These are phyloP conservation scores for Malus sieversii DNA, from an alignment of 306 rosid species.

Conservation along the genomic window DNA sequence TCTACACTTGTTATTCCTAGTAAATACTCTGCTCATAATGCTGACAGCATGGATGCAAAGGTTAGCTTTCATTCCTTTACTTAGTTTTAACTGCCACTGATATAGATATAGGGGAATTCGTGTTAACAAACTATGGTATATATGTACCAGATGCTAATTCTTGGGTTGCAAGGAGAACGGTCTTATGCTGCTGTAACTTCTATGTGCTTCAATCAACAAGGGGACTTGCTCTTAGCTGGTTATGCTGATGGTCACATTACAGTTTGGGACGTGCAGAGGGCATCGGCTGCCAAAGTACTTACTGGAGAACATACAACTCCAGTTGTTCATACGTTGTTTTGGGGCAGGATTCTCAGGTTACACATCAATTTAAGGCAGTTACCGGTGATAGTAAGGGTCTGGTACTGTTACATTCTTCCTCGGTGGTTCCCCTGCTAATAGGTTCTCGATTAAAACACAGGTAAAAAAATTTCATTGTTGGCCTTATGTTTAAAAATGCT, in stretches of 20 bases:
- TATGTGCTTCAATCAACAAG: conserved; percentile 86
- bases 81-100: neutral
- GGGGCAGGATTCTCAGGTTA: conserved; percentile 85
- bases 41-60: conserved; percentile 77
- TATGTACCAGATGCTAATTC: conserved; percentile 64
- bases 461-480: conserved; percentile 31
- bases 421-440: conserved; percentile 68
- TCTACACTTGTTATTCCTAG: conserved; percentile 62
- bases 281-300: conserved; percentile 61
- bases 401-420: conserved; percentile 68
- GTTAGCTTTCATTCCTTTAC: conserved; percentile 23
- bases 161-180: conserved; percentile 79
- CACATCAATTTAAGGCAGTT: conserved; percentile 88
- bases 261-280: conserved; percentile 85
- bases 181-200: conserved; percentile 74
- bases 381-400: conserved; percentile 96
- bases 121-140: conserved; percentile 6
- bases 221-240: conserved; percentile 95
- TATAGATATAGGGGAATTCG: neutral
- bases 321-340: conserved; percentile 79
- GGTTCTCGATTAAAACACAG: conserved; percentile 77
- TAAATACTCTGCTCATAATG: conserved; percentile 70
- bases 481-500: conserved; percentile 6
- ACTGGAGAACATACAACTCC: conserved; percentile 88
- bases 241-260: conserved; percentile 83